Evolutionary conservation across 768 basidiomycete genomes (phyloP).

Genomic region (Rhodotorula diobovata): DNA sequence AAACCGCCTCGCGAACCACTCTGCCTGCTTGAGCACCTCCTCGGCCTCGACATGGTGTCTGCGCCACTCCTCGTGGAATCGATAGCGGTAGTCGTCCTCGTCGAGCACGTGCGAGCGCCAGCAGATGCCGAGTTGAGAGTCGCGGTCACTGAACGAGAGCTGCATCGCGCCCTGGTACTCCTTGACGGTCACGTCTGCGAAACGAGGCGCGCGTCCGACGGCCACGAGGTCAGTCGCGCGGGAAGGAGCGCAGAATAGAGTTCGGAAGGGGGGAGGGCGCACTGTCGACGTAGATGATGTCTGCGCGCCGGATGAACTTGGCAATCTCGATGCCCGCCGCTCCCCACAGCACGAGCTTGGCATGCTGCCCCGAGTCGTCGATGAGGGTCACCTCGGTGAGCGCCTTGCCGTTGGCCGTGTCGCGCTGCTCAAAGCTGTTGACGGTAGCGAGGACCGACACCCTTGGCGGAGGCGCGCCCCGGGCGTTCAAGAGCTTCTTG

Average conservation of each 20-base stretch:
- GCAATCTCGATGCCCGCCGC: neutral
- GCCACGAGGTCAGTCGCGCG: neutral
- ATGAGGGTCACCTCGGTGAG: neutral
- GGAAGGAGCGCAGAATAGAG: no score
- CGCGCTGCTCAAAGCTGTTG: neutral
- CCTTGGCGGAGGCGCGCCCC: no score
- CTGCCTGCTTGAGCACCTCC: neutral
- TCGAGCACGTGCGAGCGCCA: neutral
- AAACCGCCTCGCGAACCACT: neutral
- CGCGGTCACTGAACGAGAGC: neutral
- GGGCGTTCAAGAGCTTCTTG: neutral
- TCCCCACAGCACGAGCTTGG: conserved; percentile 10
- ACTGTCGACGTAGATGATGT: conserved; percentile 29
- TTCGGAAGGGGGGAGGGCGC: neutral
- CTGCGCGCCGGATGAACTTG: neutral
- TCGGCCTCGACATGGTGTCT: neutral
- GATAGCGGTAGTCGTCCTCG: conserved; percentile 5
- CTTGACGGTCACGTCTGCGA: neutral
- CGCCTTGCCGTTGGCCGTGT: neutral
- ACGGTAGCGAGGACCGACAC: conserved; percentile 17
- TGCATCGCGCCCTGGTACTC: neutral
- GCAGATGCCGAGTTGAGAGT: conserved; percentile 13
- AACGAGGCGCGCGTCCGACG: no score
- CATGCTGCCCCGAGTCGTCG: conserved; percentile 5
- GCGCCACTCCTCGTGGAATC: conserved; percentile 6